Evolutionary conservation across 257 asterid species (phyloP), one percentile per base, ranked within the genome.

Genomic region (Striga asiatica): DNA sequence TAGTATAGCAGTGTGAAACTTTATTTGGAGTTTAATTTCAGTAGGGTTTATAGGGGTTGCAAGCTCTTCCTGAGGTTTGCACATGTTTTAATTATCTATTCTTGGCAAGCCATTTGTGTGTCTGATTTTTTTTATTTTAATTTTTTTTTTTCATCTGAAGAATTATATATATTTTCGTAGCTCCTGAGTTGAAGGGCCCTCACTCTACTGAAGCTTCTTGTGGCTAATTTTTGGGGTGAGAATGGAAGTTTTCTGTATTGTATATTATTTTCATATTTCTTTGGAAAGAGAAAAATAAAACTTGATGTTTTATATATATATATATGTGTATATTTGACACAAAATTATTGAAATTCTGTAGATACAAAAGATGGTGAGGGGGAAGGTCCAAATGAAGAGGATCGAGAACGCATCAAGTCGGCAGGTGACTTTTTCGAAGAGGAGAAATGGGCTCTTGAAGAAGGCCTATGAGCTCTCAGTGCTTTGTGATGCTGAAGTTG

Each of bases 401-500:
- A 85, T 85, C 1, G 95, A 85, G 31, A 76, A 85, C 17, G 43
- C 81, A 42, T 64, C 86, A 2, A 83, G 86, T 69, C 51, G 94
- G 58, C 94, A 80, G 18, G 89, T 73, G 58, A 85, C 93, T 0
- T 85, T 85, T 60, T 74, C 93, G 0, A 85, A 85, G 71, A 61
- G 95, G 4, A 50, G 82, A 47, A 85, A 76, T 65, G 93, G 95
- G 61, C 74, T 85, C 2, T 0, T 76, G 68, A 85, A 85, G 80
- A 85, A 85, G 68, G 93, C 93, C 3, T 73, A 72, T 48, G 95
- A 85, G 70, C 80, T 85, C 11, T 80, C 94, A 4, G 69, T 83
- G 8, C 82, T 83, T 5, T 83, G 94, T 4, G 94, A 83, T 54
- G 89, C 94, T 27, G 82, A 83, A 48, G 78, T 83, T 2, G 84